Conservation (phyloP, 805 yeast genomes). For the Saccharomycopsis fodiens region DNA sequence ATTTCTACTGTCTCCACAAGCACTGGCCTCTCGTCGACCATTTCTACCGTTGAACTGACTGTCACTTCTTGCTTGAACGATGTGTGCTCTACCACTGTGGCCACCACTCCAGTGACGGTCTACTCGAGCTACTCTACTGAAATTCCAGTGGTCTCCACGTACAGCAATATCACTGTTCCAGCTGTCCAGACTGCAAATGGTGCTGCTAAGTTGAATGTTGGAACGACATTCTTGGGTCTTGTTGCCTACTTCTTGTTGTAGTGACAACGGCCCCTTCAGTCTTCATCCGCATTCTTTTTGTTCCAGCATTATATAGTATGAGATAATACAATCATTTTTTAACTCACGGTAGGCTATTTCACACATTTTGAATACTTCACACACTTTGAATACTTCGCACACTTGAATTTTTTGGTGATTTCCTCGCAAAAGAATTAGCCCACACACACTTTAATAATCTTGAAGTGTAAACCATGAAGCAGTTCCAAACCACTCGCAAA, state of each 20-base stretch:
- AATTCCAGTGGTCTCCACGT: background rate
- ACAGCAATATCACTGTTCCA: background rate
- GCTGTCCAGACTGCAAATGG: background rate
- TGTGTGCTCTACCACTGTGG: slow-evolving; percentile 25
- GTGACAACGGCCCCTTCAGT: too few species aligned
- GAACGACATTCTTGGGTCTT: background rate
- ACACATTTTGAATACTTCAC: too few species aligned
- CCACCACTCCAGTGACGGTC: slow-evolving; percentile 24
- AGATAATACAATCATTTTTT: too few species aligned
- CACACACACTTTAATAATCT: too few species aligned
- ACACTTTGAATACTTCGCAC: too few species aligned
- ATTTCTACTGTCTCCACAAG: background rate
- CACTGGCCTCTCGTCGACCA: background rate
- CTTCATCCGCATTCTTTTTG: too few species aligned
- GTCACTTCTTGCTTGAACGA: slow-evolving; percentile 23
- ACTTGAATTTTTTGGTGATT: too few species aligned
- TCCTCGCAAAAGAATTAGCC: too few species aligned
- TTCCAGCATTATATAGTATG: too few species aligned
- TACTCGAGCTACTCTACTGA: slow-evolving; percentile 14
- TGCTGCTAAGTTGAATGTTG: background rate
- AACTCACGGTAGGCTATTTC: too few species aligned
- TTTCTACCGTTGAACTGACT: slow-evolving; percentile 12
- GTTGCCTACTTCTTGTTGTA: background rate
- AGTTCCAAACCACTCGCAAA: too few species aligned
- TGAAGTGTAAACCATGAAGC: too few species aligned